Conservation (phyloP, 2,329 filamentous ascomycete genomes). For the Setomelanomma holmii region DNA sequence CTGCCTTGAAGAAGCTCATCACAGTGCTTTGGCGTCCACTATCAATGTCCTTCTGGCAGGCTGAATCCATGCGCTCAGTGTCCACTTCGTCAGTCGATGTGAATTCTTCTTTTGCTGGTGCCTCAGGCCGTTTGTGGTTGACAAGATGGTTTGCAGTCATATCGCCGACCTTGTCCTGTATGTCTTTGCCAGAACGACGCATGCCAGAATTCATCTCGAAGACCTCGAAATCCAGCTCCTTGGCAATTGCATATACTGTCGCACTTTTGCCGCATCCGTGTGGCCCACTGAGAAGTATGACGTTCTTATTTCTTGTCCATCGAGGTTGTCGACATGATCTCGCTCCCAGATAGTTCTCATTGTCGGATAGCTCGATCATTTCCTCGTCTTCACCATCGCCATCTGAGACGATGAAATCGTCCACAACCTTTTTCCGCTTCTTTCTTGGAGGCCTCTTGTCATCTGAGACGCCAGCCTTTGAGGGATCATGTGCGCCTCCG, state of each 20-base stretch:
- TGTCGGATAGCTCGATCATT: constrained; percentile 71
- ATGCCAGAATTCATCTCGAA: constrained; percentile 92
- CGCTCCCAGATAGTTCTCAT: constrained; percentile 59
- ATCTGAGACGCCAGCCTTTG: constrained; percentile 25
- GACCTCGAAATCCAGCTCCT: constrained; percentile 89
- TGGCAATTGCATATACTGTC: constrained; percentile 87
- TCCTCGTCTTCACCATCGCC: constrained; percentile 44
- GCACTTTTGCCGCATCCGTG: constrained; percentile 93
- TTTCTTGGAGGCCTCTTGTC: constrained; percentile 55
- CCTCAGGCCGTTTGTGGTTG: constrained; percentile 52
- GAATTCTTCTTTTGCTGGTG: constrained; percentile 32
- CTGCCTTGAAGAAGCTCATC: constrained; percentile 76
- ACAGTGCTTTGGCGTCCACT: constrained; percentile 79
- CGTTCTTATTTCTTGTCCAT: constrained; percentile 64
- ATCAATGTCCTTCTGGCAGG: constrained; percentile 65
- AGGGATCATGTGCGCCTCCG: constrained; percentile 59
- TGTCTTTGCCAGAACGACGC: constrained; percentile 85
- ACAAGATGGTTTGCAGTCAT: constrained; percentile 97
- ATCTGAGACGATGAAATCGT: constrained; percentile 46
- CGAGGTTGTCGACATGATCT: constrained; percentile 45
- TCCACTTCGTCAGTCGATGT: constrained; percentile 41
- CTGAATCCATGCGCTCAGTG: constrained; percentile 49
- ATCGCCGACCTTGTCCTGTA: constrained; percentile 90
- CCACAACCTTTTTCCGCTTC: constrained; percentile 65
- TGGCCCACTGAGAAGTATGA: constrained; percentile 87